Percentiles rank a stretch among this genome's conserved stretches.
phyloP scores from a whole-genome alignment of 495 filamentous ascomycete genomes.

The Terfezia claveryi region DNA sequence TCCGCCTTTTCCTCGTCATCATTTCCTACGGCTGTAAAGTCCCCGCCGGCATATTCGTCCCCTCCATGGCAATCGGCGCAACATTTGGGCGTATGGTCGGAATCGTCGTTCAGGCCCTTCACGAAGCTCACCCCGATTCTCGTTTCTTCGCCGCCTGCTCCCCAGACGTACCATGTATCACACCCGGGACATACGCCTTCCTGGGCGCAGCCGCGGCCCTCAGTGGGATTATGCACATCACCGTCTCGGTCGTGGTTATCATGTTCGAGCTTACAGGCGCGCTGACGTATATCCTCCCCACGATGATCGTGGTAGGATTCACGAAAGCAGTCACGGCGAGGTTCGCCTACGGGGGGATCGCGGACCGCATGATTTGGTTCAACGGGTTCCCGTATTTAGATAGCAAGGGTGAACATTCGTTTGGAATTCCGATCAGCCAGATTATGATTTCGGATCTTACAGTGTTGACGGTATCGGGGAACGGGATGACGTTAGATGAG shows the following conservation, averaged over 20 bases:
- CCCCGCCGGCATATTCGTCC: constrained; percentile 91
- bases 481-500: constrained; percentile 18
- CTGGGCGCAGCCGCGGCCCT: constrained; percentile 81
- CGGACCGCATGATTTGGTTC: constrained; percentile 98
- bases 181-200: constrained; percentile 89
- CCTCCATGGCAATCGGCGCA: constrained; percentile 92
- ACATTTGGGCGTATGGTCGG: constrained; percentile 87
- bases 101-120: constrained; percentile 73
- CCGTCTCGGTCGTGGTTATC: constrained; percentile 87
- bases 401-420: constrained; percentile 94
- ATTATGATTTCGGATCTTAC: constrained; percentile 71
- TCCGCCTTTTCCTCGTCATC: constrained; percentile 71
- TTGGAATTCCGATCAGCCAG: constrained; percentile 82
- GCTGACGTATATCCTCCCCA: constrained; percentile 85
- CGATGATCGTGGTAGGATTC: constrained; percentile 95
- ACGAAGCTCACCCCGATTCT: constrained; percentile 61
- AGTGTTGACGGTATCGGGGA: constrained; percentile 49
- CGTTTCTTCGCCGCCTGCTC: constrained; percentile 69
- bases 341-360: constrained; percentile 73
- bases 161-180: constrained; percentile 89
- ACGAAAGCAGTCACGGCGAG: constrained; percentile 85
- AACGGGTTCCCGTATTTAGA: constrained; percentile 95
- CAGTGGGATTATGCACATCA: constrained; percentile 97
- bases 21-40: constrained; percentile 98
- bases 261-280: constrained; percentile 97